A percentile compares a stretch with the other conserved stretches of the same genome.
Conservation (phyloP, 495 filamentous ascomycete species). For the Tuber aestivum region DNA sequence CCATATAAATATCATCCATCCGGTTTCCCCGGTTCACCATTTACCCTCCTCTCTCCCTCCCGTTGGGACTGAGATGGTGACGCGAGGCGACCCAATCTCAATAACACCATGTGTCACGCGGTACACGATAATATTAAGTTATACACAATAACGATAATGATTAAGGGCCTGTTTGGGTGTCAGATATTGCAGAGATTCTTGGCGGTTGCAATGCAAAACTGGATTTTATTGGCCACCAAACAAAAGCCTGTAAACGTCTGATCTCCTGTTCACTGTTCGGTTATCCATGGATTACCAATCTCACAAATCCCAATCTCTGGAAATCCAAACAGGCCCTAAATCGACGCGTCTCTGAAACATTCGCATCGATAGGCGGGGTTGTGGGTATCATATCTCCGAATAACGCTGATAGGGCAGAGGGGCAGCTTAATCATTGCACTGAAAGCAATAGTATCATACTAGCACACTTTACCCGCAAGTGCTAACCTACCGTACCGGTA, state of each 20-base stretch:
- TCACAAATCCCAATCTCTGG: no score
- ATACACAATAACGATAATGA: no score
- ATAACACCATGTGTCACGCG: background rate
- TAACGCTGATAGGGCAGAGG: background rate
- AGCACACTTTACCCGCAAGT: background rate
- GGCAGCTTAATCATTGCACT: background rate
- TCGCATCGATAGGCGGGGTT: background rate
- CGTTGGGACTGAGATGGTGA: background rate
- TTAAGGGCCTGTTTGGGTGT: no score
- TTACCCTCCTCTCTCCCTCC: background rate
- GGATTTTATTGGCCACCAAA: no score
- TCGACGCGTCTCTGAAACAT: background rate
- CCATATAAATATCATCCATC: background rate
- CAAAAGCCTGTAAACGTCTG: no score
- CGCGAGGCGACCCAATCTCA: background rate
- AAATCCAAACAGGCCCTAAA: no score
- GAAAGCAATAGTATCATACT: background rate
- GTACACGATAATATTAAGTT: no score
- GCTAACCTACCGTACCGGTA: no score
- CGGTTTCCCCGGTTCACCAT: background rate
- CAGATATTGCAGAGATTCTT: no score
- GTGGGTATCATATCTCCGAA: background rate
- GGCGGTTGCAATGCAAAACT: no score
- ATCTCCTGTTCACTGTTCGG: no score
- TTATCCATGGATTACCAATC: no score